These are phyloP conservation scores for Populus tremula DNA, from an alignment of 345 rosid species.

Conservation along the genomic window DNA sequence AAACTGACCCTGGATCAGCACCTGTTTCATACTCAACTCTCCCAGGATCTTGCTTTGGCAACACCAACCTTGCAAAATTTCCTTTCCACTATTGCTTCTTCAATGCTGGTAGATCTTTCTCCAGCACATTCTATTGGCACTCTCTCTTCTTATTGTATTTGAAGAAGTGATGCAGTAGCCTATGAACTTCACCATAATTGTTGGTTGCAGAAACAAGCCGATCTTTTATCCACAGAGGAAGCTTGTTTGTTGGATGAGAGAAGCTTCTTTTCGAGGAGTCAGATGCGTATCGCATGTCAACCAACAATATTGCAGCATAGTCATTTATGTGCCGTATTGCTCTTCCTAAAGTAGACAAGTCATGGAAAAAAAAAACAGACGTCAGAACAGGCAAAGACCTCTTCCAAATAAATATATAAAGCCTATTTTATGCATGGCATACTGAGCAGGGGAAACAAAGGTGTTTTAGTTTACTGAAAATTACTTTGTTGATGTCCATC, in stretches of 20 bases:
- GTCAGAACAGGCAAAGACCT: neutral
- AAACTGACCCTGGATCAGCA: neutral
- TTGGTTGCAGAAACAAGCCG: slow-evolving; percentile 51
- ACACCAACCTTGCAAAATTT: neutral
- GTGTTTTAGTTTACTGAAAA: neutral
- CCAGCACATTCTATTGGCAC: neutral
- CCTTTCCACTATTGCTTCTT: neutral
- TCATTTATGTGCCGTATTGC: slow-evolving; percentile 83
- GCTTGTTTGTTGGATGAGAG: slow-evolving; percentile 69
- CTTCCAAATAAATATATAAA: neutral
- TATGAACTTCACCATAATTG: slow-evolving; percentile 85
- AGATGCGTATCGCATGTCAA: slow-evolving; percentile 61
- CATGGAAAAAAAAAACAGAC: neutral
- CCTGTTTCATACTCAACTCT: neutral
- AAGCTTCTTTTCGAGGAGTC: slow-evolving; percentile 48
- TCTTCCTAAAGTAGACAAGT: slow-evolving; percentile 49
- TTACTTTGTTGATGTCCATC: neutral
- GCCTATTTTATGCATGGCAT: neutral
- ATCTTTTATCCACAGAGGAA: slow-evolving; percentile 80
- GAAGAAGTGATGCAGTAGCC: slow-evolving; percentile 73
- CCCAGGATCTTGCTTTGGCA: neutral
- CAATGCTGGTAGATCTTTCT: neutral
- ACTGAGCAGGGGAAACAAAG: neutral
- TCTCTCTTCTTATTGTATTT: slow-evolving; percentile 47
- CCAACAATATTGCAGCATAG: slow-evolving; percentile 82